These are phyloP conservation scores for Medicago ruthenica DNA, from an alignment of 306 rosid species.

Conservation along the genomic window DNA sequence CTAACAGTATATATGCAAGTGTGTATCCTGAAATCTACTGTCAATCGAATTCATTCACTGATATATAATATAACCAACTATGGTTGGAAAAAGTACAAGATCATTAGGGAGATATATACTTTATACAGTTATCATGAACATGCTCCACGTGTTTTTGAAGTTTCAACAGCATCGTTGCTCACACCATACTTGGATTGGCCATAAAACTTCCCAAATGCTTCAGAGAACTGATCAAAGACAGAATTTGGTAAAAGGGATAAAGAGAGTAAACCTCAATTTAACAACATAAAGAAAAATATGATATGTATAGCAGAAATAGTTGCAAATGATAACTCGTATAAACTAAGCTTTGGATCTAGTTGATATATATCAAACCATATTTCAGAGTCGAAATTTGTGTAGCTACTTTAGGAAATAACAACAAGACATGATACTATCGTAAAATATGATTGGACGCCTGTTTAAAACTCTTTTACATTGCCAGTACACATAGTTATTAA, in stretches of 20 bases:
- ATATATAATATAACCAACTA: conserved; percentile 3
- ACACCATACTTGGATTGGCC: conserved; percentile 77
- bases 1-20: conserved; percentile 18
- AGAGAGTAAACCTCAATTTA: conserved; percentile 9
- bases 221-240: conserved; percentile 67
- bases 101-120: conserved; percentile 51
- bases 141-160: conserved; percentile 71
- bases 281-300: conserved; percentile 17
- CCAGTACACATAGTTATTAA: not conserved
- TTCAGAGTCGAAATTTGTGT: not conserved
- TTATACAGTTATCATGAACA: conserved; percentile 91
- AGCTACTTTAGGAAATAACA: not conserved
- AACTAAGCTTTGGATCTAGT: too few relatives aligned
- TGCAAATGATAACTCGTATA: not conserved
- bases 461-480: too few relatives aligned
- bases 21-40: conserved; percentile 30
- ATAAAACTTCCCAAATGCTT: conserved; percentile 88
- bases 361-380: too few relatives aligned
- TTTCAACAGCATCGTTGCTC: conserved; percentile 67
- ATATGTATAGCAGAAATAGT: conserved; percentile 22
- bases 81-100: conserved; percentile 29
- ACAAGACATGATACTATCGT: not conserved
- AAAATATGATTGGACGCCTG: not conserved
- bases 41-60: conserved; percentile 28
- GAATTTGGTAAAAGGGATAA: conserved; percentile 17